Evolutionary conservation across 148 eudicot genomes (phyloP).

Genomic region (Heliosperma pusillum): DNA sequence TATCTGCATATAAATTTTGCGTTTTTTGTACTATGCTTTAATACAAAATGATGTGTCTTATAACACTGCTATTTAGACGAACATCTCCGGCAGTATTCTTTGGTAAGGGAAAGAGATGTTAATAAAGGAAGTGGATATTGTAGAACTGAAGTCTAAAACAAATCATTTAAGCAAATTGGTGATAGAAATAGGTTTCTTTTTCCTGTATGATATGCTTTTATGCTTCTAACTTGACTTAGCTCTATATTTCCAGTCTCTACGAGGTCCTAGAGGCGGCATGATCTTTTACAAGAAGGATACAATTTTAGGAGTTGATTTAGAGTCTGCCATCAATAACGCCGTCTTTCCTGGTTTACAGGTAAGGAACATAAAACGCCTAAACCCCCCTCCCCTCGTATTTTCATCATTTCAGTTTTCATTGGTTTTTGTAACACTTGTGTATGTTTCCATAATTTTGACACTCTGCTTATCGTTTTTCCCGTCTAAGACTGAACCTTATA

Average conservation of each 20-base stretch:
- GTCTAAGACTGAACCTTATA: too few relatives aligned
- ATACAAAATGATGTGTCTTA: too few relatives aligned
- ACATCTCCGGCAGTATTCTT: not conserved
- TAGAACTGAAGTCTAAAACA: not conserved
- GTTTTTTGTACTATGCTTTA: too few relatives aligned
- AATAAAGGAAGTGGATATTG: not conserved
- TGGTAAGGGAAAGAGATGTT: not conserved
- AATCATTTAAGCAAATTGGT: not conserved
- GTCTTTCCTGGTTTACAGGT: conserved; percentile 95
- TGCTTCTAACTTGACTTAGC: conserved; percentile 6
- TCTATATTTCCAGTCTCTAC: conserved; percentile 50
- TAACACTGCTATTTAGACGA: not conserved
- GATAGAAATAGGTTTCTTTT: not conserved
- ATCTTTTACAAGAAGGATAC: conserved; percentile 81
- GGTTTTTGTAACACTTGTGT: not conserved
- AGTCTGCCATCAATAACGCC: conserved; percentile 81
- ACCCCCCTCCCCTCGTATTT: not conserved
- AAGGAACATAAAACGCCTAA: conserved; percentile 6
- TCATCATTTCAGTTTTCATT: not conserved
- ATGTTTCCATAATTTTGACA: not conserved
- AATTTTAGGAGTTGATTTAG: conserved; percentile 73
- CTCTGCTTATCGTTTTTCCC: not conserved
- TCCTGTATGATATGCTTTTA: not conserved
- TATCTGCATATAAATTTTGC: too few relatives aligned
- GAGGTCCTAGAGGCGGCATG: conserved; percentile 99